Evolutionary conservation across 176 grass and related monocot genomes (phyloP).

Genomic region (Aegilops umbellulata): DNA sequence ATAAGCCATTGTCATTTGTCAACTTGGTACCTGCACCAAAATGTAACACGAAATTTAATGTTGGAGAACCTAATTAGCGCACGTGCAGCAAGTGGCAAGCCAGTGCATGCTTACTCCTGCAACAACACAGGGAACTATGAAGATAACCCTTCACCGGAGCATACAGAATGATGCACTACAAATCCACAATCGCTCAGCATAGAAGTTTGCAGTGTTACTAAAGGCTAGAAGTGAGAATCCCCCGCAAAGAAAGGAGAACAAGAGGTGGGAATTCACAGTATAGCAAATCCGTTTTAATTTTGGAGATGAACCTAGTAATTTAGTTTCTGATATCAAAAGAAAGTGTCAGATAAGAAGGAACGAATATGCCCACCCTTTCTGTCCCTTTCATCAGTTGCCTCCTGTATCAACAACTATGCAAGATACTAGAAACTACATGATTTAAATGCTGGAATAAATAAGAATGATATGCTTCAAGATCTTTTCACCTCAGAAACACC

Average conservation of each 20-base stretch:
- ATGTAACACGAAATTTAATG: conserved; percentile 22
- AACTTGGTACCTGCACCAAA: conserved; percentile 29
- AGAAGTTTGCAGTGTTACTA: neutral
- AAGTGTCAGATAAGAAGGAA: conserved; percentile 15
- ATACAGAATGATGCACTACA: neutral
- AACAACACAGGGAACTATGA: conserved; percentile 8
- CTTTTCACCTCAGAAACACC: conserved; percentile 21
- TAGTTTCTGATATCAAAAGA: conserved; percentile 21
- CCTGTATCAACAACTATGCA: conserved; percentile 38
- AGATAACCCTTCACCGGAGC: neutral
- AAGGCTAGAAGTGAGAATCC: neutral
- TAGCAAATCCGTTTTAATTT: neutral
- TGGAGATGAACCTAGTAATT: neutral
- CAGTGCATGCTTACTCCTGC: conserved; percentile 4
- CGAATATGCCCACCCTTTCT: conserved; percentile 19
- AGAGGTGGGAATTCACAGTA: neutral
- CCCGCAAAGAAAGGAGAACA: neutral
- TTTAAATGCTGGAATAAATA: conserved; percentile 46
- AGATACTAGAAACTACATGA: conserved; percentile 43
- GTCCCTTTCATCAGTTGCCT: conserved; percentile 55
- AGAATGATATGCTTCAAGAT: conserved; percentile 33
- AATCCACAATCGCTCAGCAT: neutral
- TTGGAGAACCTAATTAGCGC: neutral
- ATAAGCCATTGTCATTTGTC: neutral
- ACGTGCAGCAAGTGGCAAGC: neutral